Conservation (phyloP, 1,139 yeast genomes). For the Wickerhamomyces sp. region DNA sequence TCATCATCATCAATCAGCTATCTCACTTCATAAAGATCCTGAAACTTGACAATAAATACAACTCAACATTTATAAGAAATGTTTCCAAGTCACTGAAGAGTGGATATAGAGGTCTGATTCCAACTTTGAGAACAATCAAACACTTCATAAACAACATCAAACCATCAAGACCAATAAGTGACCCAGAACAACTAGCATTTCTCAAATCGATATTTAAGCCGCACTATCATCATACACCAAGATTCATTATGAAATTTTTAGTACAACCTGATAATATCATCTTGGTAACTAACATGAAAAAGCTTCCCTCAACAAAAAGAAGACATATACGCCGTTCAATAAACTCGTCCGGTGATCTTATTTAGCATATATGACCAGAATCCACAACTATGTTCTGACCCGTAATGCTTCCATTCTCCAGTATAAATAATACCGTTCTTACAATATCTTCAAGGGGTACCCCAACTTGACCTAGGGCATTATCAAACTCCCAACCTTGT, state of each 20-base stretch:
- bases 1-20: conserved; percentile 4
- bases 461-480: conserved; percentile 26
- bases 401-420: conserved; percentile 32
- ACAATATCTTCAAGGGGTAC: conserved; percentile 28
- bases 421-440: conserved; percentile 21
- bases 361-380: conserved; percentile 19
- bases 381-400: conserved; percentile 37
- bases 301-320: neutral
- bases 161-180: conserved; percentile 1
- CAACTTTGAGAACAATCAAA: conserved; percentile 8
- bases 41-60: neutral
- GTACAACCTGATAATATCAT: neutral
- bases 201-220: conserved; percentile 6
- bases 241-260: neutral
- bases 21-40: conserved; percentile 4
- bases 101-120: conserved; percentile 11
- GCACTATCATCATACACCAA: neutral
- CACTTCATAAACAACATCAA: neutral
- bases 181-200: conserved; percentile 1
- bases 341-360: conserved; percentile 13
- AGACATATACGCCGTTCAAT: conserved; percentile 1
- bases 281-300: neutral
- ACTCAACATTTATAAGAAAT: conserved; percentile 4
- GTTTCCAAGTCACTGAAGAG: conserved; percentile 6
- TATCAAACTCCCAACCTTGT: conserved; percentile 22